Conservation (phyloP, 106 monocot species). For the Dendrobium officinale region DNA sequence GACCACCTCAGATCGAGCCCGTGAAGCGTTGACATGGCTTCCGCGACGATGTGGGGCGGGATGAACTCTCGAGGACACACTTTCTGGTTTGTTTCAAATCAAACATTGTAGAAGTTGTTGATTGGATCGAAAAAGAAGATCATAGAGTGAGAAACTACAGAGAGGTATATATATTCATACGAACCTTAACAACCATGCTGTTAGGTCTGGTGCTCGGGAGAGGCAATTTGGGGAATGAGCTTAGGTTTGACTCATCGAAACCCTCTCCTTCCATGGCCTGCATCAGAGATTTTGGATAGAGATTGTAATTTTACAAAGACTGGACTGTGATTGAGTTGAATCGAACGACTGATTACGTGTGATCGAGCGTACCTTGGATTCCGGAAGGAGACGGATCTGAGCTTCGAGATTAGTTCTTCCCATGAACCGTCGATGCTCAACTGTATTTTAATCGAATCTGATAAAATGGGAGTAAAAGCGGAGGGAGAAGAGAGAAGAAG, state of each 20-base stretch:
- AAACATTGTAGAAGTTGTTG: not conserved
- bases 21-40: conserved; percentile 60
- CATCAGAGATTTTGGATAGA: not conserved
- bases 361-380: conserved; percentile 14
- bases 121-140: not conserved
- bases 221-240: conserved; percentile 15
- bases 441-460: not conserved
- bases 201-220: conserved; percentile 35
- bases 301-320: not conserved
- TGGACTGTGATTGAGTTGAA: not conserved
- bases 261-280: conserved; percentile 18
- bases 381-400: conserved; percentile 8
- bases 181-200: conserved; percentile 59
- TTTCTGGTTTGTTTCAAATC: conserved; percentile 23
- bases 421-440: conserved; percentile 12
- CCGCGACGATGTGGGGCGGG: conserved; percentile 59
- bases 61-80: conserved; percentile 48
- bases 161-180: not conserved
- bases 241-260: conserved; percentile 10
- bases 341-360: not conserved
- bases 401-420: conserved; percentile 24
- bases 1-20: conserved; percentile 65
- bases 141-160: not conserved
- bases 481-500: not conserved
- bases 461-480: not conserved